phyloP scores from a whole-genome alignment of 768 basidiomycete species.

The Ramaria sp. region DNA sequence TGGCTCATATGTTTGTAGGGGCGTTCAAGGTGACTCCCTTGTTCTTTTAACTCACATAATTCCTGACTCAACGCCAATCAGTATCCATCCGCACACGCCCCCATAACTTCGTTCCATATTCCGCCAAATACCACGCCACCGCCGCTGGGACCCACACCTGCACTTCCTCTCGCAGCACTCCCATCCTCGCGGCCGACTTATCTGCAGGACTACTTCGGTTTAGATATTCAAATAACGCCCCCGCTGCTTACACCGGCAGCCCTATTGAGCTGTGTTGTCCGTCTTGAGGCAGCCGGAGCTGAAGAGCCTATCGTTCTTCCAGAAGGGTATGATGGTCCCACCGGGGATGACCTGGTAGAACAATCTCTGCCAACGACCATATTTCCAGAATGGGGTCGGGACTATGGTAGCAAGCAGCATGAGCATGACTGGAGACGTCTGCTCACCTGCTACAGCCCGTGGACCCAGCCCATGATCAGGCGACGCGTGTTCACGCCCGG shows the following conservation, averaged over 20 bases:
- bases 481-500: too few species aligned
- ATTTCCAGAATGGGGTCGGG: too few species aligned
- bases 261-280: slow-evolving; percentile 17
- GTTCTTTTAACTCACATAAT: slow-evolving; percentile 7
- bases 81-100: not conserved
- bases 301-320: too few species aligned
- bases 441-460: too few species aligned
- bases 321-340: too few species aligned
- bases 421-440: too few species aligned
- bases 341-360: too few species aligned
- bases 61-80: not conserved
- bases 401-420: too few species aligned
- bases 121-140: slow-evolving; percentile 30
- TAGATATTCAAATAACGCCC: slow-evolving; percentile 27
- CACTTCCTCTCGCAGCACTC: slow-evolving; percentile 47
- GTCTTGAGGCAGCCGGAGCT: slow-evolving; percentile 20
- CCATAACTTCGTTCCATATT: slow-evolving; percentile 18
- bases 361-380: too few species aligned
- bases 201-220: slow-evolving; percentile 17
- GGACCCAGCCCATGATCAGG: too few species aligned
- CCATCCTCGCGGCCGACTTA: slow-evolving; percentile 9
- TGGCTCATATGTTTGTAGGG: slow-evolving; percentile 8
- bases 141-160: slow-evolving; percentile 42
- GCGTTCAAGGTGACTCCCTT: slow-evolving; percentile 16
- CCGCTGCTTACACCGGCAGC: slow-evolving; percentile 27